These are phyloP conservation scores for Termitomyces sp. DNA, from an alignment of 768 basidiomycete genomes.

Conservation along the genomic window DNA sequence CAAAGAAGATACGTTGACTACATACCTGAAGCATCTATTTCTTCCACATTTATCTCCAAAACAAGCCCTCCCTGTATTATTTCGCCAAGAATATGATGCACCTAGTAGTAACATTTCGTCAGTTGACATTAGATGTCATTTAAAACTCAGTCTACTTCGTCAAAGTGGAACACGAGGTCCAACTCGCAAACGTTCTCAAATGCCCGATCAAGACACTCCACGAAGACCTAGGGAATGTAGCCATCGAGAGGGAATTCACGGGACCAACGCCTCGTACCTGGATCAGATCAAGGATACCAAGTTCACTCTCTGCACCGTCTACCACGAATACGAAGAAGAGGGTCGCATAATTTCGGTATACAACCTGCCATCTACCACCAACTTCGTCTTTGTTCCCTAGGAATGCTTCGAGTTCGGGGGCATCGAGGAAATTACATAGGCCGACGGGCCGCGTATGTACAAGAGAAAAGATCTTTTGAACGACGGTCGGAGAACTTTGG, in stretches of 20 bases:
- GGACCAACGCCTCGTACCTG: slow-evolving; percentile 52
- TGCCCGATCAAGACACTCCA: slow-evolving; percentile 91
- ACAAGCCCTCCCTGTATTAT: slow-evolving; percentile 97
- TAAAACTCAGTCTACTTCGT: slow-evolving; percentile 60
- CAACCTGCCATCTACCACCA: slow-evolving; percentile 75
- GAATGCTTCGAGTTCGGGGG: slow-evolving; percentile 77
- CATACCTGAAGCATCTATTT: slow-evolving; percentile 72
- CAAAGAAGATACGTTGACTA: background rate
- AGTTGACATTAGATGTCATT: background rate
- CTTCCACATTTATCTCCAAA: slow-evolving; percentile 90
- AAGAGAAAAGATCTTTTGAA: slow-evolving; percentile 88
- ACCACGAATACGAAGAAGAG: slow-evolving; percentile 97
- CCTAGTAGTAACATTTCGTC: slow-evolving; percentile 44
- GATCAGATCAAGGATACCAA: slow-evolving; percentile 93
- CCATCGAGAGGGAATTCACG: background rate
- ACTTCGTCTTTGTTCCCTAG: slow-evolving; percentile 53
- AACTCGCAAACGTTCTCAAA: slow-evolving; percentile 99
- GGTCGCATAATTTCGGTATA: slow-evolving; percentile 95
- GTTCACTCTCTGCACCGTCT: slow-evolving; percentile 93
- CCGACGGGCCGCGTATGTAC: slow-evolving; percentile 77
- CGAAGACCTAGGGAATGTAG: slow-evolving; percentile 69
- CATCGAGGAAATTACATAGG: slow-evolving; percentile 96
- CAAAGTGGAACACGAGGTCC: slow-evolving; percentile 98
- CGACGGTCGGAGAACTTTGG: slow-evolving; percentile 61
- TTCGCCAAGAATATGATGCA: slow-evolving; percentile 93